Evolutionary conservation across 768 basidiomycete species (phyloP), one percentile per base, ranked within the genome.

Genomic region (Filobasidium wieringae): DNA sequence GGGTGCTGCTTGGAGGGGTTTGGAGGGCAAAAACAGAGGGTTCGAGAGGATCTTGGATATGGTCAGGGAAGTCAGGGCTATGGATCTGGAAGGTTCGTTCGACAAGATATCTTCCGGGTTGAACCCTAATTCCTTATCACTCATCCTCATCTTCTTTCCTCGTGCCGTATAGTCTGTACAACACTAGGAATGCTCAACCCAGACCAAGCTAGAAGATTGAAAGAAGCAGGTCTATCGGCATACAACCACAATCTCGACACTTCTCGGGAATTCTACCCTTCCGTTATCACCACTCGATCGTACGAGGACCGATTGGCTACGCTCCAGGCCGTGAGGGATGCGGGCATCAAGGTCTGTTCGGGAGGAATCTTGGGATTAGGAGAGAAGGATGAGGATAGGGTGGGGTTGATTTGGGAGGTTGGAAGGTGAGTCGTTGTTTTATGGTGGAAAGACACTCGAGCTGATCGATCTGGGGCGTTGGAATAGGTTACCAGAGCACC

Each of bases 201-300:
- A 24, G 89, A 91, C 58, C 93, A 99, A 75, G 93, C 93, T 26
- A 78, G 78, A 62, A 85, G 85, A 66, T 79, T 99, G 61, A 97
- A 96, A 74, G 84, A 91, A 77, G 93, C 93, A 33, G 93, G 93
- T 30, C 76, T 97, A 67, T 95, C 91, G 45, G 93, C 93, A 1
- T 96, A 97, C 76, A 99, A 99, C 72, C 93, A 99, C 73, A 99
- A 99, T 74, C 81, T 99, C 55, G 93, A 99, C 74, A 99, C 93
- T 0, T 96, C 92, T 31, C 81, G 93, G 61, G 93, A 97, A 75
- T 91, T 85, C 75, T 97, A 97, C 72, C 93, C 93, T 19, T 78
- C 86, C 88, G 92, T 97, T 41, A 95, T 97, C 73, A 93, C 91
- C 1, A 88, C 91, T 3, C 81, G 93, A 54, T 85, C 86, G 24